Evolutionary conservation across 2,329 filamentous ascomycete genomes (phyloP).

Genomic region (Penicillium sp.): DNA sequence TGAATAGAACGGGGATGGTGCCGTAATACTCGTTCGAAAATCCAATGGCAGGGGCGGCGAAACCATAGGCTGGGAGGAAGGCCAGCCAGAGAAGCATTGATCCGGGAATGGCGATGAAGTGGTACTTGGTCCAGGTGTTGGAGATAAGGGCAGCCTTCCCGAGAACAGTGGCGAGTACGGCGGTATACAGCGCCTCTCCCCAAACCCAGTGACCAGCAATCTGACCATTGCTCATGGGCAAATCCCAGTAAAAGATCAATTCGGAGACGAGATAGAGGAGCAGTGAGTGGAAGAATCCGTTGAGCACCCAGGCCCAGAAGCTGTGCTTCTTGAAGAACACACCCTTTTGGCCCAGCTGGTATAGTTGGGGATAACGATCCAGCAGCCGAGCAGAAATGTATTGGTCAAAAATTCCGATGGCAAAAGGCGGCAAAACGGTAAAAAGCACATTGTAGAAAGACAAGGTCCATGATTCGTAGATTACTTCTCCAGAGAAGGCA

Average conservation of each 20-base stretch:
- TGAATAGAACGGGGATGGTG: constrained; percentile 77
- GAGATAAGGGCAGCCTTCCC: constrained; percentile 94
- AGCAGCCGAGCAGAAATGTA: constrained; percentile 92
- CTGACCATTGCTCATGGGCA: constrained; percentile 75
- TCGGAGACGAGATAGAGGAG: constrained; percentile 85
- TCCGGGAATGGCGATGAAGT: constrained; percentile 90
- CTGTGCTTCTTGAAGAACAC: constrained; percentile 91
- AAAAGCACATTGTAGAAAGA: constrained; percentile 99
- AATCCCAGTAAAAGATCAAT: constrained; percentile 79
- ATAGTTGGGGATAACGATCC: constrained; percentile 94
- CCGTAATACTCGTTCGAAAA: constrained; percentile 85
- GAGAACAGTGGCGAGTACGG: constrained; percentile 88
- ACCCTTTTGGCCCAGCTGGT: constrained; percentile 88
- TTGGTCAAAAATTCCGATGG: constrained; percentile 95
- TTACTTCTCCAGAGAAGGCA: constrained; percentile 94
- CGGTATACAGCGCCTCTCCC: constrained; percentile 92
- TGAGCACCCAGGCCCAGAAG: constrained; percentile 89
- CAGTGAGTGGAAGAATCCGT: constrained; percentile 93
- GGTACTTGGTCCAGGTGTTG: constrained; percentile 99
- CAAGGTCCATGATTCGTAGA: constrained; percentile 99
- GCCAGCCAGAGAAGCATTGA: constrained; percentile 89
- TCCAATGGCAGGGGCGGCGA: constrained; percentile 76
- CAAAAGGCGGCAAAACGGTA: constrained; percentile 89
- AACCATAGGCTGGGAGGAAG: constrained; percentile 86
- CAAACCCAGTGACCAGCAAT: constrained; percentile 95